Evolutionary conservation across 495 filamentous ascomycete genomes (phyloP).

Genomic region (Mycothermus thermophilus): DNA sequence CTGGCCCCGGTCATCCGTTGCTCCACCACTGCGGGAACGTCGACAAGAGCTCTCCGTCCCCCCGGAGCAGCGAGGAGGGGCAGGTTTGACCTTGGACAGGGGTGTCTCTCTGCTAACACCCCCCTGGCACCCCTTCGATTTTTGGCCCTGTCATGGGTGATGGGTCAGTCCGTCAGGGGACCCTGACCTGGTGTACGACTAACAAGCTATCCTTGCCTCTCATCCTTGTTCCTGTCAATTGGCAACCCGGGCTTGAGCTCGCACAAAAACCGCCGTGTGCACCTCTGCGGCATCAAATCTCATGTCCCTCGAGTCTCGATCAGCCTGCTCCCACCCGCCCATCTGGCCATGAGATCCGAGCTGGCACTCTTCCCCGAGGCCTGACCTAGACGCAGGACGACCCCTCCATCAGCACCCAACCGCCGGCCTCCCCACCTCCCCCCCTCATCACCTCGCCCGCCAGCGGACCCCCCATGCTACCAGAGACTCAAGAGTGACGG

Average conservation of each 20-base stretch:
- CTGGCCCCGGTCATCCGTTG: too few relatives aligned
- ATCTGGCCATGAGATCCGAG: slow-evolving; percentile 3
- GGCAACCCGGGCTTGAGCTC: slow-evolving; percentile 30
- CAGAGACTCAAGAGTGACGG: slow-evolving; percentile 10
- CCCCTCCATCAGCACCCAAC: slow-evolving; percentile 9
- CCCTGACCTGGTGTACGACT: slow-evolving; percentile 17
- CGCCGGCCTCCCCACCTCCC: slow-evolving; percentile 2
- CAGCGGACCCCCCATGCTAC: slow-evolving; percentile 3
- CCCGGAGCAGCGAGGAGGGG: too few relatives aligned
- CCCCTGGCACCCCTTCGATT: slow-evolving; percentile 27
- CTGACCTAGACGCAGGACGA: slow-evolving; percentile 9
- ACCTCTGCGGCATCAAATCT: slow-evolving; percentile 35
- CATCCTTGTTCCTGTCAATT: slow-evolving; percentile 28
- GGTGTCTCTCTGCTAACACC: too few relatives aligned
- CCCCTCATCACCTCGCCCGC: too few relatives aligned
- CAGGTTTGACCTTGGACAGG: too few relatives aligned
- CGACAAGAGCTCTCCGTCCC: too few relatives aligned
- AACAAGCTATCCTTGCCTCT: too few relatives aligned
- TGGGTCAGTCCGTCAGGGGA: slow-evolving; percentile 17
- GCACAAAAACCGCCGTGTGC: slow-evolving; percentile 38
- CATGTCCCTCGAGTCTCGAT: slow-evolving; percentile 14
- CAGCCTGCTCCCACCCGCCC: neutral
- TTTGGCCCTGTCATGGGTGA: slow-evolving; percentile 18
- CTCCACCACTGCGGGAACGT: too few relatives aligned
- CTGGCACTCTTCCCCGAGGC: slow-evolving; percentile 8